Base-by-base conservation (phyloP, 163 green algal genomes). In the Chlorella variabilis region DNA sequence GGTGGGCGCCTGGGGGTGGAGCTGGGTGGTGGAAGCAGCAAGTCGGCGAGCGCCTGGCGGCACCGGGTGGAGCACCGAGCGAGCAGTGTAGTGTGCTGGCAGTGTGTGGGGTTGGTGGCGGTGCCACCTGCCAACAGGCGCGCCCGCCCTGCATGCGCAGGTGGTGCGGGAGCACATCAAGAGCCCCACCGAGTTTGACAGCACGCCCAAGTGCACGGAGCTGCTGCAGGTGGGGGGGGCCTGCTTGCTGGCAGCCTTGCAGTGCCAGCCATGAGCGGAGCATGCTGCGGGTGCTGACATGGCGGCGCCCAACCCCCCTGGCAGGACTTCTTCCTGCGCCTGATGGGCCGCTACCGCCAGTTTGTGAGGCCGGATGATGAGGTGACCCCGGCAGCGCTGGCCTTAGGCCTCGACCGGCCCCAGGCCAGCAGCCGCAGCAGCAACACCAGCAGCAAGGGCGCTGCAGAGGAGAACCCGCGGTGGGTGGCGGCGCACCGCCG, bases 171-270 rank as follows among this genome's bases (percentile, higher is more conserved):
- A 81, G n/a, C 75, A 81, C 59, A 81, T 81, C 39, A 63, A 89
- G 49, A 93, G 87, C 74, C 92, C 92, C 18, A 94, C 89, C 33
- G 93, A 96, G 90, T 91, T 92, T 71, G 90, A 96, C 86, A 92
- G 84, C 83, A 94, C 87, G 58, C 85, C 86, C 33, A 81, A 81
- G 41, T 71, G 58, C 75, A 81, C 75, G 0, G 75, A 81, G 75
- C 41, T 81, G 59, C 20, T 81, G 59, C 75, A 79, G n/a, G 54
- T 56, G 63, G 6, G 59, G 5, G 59, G 20, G 9, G 29, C 59
- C 5, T 5, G 23, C 54, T 9, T n/a, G 20, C 54, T n/a, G n/a
- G n/a, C n/a, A n/a, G n/a, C n/a, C n/a, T n/a, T 34, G 62, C 8
- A 42, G 41, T 4, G 13, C 27, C 11, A 27, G 17, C 17, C 20